A percentile compares a stretch with the other conserved stretches of the same genome.
phyloP scores from a whole-genome alignment of 2,329 filamentous ascomycete genomes.

The Stachybotrys chlorohalonatus region DNA sequence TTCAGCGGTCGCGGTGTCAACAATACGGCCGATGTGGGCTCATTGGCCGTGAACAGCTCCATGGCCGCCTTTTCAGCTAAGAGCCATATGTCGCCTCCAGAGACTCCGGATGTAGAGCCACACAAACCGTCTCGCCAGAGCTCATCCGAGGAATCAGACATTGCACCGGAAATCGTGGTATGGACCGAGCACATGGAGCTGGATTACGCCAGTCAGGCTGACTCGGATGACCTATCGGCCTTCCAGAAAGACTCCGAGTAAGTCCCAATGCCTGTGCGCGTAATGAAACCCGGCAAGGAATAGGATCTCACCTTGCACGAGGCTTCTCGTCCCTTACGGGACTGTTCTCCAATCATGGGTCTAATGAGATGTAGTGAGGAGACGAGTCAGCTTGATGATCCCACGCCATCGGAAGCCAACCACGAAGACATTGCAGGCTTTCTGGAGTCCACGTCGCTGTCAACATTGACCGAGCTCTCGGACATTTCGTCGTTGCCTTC shows the following conservation, averaged over 20 bases:
- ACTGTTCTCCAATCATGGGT: neutral
- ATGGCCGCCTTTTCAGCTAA: slow-evolving; percentile 13
- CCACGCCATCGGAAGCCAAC: slow-evolving; percentile 3
- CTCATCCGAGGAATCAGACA: slow-evolving; percentile 23
- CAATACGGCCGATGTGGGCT: slow-evolving; percentile 12
- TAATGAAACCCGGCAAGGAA: too few species aligned
- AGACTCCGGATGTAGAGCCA: slow-evolving; percentile 12
- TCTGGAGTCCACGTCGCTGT: slow-evolving; percentile 30
- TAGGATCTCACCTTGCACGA: too few species aligned
- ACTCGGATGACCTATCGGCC: slow-evolving; percentile 13
- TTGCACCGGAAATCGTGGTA: slow-evolving; percentile 33
- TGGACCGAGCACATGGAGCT: slow-evolving; percentile 32
- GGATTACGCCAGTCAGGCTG: slow-evolving; percentile 8
- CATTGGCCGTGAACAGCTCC: slow-evolving; percentile 14
- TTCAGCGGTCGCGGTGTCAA: slow-evolving; percentile 12
- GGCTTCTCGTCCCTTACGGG: neutral
- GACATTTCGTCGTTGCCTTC: slow-evolving; percentile 46
- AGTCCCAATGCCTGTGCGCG: slow-evolving; percentile 7
- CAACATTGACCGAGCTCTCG: slow-evolving; percentile 43
- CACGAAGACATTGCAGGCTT: neutral
- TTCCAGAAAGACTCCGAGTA: slow-evolving; percentile 15
- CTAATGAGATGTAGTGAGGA: slow-evolving; percentile 9
- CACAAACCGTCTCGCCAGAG: slow-evolving; percentile 21
- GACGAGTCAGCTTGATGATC: slow-evolving; percentile 8
- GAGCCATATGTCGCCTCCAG: slow-evolving; percentile 18